phyloP scores from a whole-genome alignment of 2,329 filamentous ascomycete species.

The Fusarium penzigii region DNA sequence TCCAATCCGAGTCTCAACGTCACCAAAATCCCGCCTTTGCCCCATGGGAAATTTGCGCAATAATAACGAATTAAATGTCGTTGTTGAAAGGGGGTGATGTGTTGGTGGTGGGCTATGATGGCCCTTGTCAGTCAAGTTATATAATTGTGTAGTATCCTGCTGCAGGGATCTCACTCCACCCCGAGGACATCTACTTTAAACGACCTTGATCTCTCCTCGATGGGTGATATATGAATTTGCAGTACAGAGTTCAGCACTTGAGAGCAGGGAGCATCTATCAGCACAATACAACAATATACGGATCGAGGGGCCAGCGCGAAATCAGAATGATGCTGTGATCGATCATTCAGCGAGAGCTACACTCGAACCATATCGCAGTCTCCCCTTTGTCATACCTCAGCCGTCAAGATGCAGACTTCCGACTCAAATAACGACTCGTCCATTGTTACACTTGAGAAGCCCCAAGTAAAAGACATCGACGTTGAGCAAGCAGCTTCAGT shows the following conservation, averaged over 20 bases:
- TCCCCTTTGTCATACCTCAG: not conserved
- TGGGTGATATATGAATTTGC: no score
- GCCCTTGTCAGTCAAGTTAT: no score
- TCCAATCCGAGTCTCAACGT: not conserved
- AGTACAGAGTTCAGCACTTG: no score
- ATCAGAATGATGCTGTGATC: not conserved
- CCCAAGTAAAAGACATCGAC: constrained; percentile 12
- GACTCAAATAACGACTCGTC: not conserved
- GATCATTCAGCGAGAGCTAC: not conserved
- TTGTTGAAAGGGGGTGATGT: not conserved
- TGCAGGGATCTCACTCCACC: no score
- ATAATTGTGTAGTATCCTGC: no score
- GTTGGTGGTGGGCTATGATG: no score
- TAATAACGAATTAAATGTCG: not conserved
- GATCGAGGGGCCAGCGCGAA: not conserved
- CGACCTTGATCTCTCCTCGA: no score
- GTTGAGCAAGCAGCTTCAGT: constrained; percentile 31
- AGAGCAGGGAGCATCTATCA: no score
- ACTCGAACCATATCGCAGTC: not conserved
- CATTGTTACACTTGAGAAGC: not conserved
- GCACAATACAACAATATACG: no score
- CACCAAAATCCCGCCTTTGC: not conserved
- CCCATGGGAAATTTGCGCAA: not conserved
- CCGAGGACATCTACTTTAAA: no score
- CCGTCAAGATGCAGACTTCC: not conserved